Evolutionary conservation across 2,329 filamentous ascomycete genomes (phyloP), one percentile per base, ranked within the genome.

Genomic region (Aspergillus neotritici): DNA sequence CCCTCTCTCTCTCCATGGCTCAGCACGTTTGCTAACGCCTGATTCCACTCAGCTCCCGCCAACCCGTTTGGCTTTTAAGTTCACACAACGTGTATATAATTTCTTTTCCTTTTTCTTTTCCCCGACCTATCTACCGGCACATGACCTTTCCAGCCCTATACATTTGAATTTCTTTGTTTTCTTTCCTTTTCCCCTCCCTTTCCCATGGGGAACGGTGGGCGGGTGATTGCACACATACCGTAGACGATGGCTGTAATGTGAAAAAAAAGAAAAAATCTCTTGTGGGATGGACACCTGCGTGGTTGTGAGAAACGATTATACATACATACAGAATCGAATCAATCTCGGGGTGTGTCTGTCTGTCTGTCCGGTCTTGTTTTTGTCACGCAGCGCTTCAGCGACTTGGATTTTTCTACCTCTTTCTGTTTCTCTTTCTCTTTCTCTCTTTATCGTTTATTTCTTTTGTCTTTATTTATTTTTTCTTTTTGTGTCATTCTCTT

Each of bases 61-160:
- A 86, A 86, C 62, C 82, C 82, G 2, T 86, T 86, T 64, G 82
- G 82, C 32, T 86, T 85, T 55, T 84, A 75, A 52, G 39, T 12
- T 41, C 40, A 47, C 40, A 49, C 12, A 21, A 31, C 41, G 46
- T 57, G 52, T 64, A 62, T 58, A 62, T 62, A 61, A 53, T 48
- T 28, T 37, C 39, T 42, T 43, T 43, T 47, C 41, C 32, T 43
- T 42, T 47, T 45, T 48, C 5, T 25, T 8, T 9, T 25, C 6
- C 21, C 21, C 21, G 7, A 25, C 21, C 21, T 25, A 25, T 25
- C 21, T 25, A 25, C 21, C 53, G 46, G 51, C 51, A 56, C 47
- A 55, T 53, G 54, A 52, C 45, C 31, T 40, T 48, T 46, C 38
- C 48, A 46, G 50, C 38, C 38, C 44, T 49, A 55, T 53, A 52